Percentiles rank a stretch among this genome's conserved stretches.
phyloP scores from a whole-genome alignment of 352 stramenopile species.

The Pythium aristosporum region DNA sequence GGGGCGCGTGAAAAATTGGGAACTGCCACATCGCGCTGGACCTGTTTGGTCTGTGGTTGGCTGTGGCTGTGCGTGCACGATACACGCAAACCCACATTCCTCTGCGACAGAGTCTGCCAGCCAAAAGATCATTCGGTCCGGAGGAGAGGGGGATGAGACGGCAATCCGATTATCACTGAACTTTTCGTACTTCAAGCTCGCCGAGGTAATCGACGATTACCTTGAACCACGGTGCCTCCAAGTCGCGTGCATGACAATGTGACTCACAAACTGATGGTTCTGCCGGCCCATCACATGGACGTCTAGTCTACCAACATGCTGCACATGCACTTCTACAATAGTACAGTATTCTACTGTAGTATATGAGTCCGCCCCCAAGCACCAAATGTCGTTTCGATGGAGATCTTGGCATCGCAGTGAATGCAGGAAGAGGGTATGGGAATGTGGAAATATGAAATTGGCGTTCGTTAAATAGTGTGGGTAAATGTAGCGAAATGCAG shows the following conservation, averaged over 20 bases:
- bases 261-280: not conserved
- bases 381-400: slow-evolving; percentile 1
- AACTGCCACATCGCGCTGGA: not conserved
- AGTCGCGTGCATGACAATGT: slow-evolving; percentile 8
- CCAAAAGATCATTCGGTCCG: no score
- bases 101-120: no score
- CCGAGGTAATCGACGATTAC: no score
- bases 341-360: not conserved
- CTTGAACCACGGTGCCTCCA: not conserved
- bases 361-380: not conserved
- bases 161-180: no score
- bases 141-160: no score
- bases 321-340: not conserved
- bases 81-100: no score
- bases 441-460: slow-evolving; percentile 1
- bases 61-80: no score
- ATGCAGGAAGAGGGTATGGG: not conserved
- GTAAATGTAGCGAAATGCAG: not conserved
- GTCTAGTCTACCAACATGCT: not conserved
- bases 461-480: slow-evolving; percentile 20
- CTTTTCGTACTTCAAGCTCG: no score
- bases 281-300: not conserved
- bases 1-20: slow-evolving; percentile 10
- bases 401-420: not conserved
- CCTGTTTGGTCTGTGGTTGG: no score